Evolutionary conservation across 257 asterid species (phyloP).

Genomic region (Eucommia ulmoides): DNA sequence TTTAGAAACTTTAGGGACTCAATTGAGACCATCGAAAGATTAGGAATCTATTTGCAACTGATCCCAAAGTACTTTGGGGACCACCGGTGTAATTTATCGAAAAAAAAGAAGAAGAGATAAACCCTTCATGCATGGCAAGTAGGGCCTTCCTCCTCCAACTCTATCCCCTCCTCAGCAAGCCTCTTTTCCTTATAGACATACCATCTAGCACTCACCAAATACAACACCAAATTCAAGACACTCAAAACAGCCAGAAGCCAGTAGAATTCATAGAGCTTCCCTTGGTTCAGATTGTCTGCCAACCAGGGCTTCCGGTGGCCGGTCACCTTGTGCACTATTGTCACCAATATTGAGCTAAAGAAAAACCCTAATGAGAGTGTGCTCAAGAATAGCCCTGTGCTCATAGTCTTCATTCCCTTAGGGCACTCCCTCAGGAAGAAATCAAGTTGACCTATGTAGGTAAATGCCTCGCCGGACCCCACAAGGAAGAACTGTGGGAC

Average conservation of each 20-base stretch:
- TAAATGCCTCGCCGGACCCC: constrained; percentile 85
- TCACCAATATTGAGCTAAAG: constrained; percentile 55
- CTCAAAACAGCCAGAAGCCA: constrained; percentile 59
- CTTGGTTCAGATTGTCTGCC: constrained; percentile 61
- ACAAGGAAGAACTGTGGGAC: constrained; percentile 61
- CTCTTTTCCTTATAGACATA: constrained; percentile 86
- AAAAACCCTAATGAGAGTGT: constrained; percentile 68
- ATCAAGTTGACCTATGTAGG: constrained; percentile 82
- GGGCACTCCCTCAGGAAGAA: constrained; percentile 78
- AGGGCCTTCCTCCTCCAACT: constrained; percentile 45
- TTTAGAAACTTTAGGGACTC: too few relatives aligned
- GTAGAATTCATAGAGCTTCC: constrained; percentile 60
- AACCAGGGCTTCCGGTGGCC: constrained; percentile 48
- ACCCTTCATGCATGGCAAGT: constrained; percentile 18
- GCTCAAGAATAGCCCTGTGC: constrained; percentile 72
- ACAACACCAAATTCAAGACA: constrained; percentile 33
- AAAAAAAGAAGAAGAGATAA: too few relatives aligned
- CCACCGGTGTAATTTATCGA: too few relatives aligned
- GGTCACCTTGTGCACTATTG: constrained; percentile 49
- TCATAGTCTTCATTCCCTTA: constrained; percentile 82
- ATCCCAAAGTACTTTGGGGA: too few relatives aligned
- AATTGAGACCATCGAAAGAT: too few relatives aligned
- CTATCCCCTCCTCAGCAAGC: constrained; percentile 47
- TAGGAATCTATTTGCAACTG: too few relatives aligned
- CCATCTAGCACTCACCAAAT: constrained; percentile 34